A percentile compares a stretch with the other conserved stretches of the same genome.
phyloP scores from a whole-genome alignment of 371 early-diverging fungal species.

The Mucor irregularis region DNA sequence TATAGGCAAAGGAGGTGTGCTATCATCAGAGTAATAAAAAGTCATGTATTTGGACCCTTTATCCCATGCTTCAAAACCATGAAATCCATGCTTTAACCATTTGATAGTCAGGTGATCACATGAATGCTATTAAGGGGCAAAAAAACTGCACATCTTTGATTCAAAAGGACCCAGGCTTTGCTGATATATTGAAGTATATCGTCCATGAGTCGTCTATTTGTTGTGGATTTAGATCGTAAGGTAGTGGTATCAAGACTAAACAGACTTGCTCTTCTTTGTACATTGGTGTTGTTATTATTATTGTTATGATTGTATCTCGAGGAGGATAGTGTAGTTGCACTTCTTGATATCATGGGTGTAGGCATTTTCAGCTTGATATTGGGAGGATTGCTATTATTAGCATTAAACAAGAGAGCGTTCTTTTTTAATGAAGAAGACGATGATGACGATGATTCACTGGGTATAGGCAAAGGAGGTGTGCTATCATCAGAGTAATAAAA shows the following conservation, averaged over 20 bases:
- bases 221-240: constrained; percentile 5
- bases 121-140: too few relatives aligned
- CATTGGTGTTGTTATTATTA: constrained; percentile 8
- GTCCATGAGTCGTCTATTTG: not conserved
- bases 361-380: constrained; percentile 15
- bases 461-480: constrained; percentile 20
- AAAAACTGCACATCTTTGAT: too few relatives aligned
- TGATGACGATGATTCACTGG: too few relatives aligned
- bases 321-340: constrained; percentile 37
- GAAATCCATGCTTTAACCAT: constrained; percentile 53
- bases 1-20: constrained; percentile 19
- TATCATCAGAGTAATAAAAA: not conserved
- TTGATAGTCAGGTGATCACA: too few relatives aligned
- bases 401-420: not conserved
- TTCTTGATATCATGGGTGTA: constrained; percentile 32
- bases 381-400: too few relatives aligned
- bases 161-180: too few relatives aligned
- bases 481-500: constrained; percentile 1
- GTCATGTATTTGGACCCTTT: not conserved
- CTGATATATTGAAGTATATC: too few relatives aligned
- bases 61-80: constrained; percentile 41
- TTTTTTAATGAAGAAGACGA: not conserved
- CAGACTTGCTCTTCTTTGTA: constrained; percentile 40
- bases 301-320: constrained; percentile 1
- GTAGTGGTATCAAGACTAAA: constrained; percentile 45